These are phyloP conservation scores for Fagopyrum homotropicum DNA, from an alignment of 148 eudicot genomes.

Conservation along the genomic window DNA sequence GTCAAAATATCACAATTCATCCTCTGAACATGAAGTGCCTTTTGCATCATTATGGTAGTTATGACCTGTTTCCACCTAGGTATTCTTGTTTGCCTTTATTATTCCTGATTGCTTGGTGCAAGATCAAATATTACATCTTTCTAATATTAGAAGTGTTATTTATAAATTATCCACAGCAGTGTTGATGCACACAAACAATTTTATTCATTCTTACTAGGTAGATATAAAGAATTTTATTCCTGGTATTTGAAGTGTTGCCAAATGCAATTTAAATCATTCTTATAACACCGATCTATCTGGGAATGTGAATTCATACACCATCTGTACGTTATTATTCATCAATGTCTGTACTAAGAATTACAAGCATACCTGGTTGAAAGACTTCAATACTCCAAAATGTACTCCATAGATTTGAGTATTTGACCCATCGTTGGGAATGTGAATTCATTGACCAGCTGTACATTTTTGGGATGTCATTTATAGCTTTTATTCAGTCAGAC, in stretches of 20 bases:
- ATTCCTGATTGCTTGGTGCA: not conserved
- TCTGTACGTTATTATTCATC: not conserved
- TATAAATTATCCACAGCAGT: not conserved
- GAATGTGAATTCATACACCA: no score
- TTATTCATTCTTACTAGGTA: not conserved
- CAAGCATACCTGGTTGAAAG: not conserved
- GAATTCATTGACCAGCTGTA: not conserved
- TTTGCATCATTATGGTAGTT: slow-evolving; percentile 81
- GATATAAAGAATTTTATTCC: not conserved
- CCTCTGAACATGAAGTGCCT: slow-evolving; percentile 93
- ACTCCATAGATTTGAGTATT: not conserved
- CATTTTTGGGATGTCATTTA: not conserved
- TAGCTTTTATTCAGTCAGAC: not conserved
- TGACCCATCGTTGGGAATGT: not conserved
- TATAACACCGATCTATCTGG: not conserved
- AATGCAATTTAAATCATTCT: not conserved
- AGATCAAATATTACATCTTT: not conserved
- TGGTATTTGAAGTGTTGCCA: not conserved
- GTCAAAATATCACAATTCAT: slow-evolving; percentile 86
- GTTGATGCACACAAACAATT: not conserved
- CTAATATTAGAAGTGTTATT: not conserved
- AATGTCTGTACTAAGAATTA: not conserved
- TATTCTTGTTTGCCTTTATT: slow-evolving; percentile 21
- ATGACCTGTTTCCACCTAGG: slow-evolving; percentile 82
- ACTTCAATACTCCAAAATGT: not conserved